Percentiles rank a stretch among this genome's conserved stretches.
phyloP scores from a whole-genome alignment of 1,139 yeast species.

The Blastobotrys niveus region DNA sequence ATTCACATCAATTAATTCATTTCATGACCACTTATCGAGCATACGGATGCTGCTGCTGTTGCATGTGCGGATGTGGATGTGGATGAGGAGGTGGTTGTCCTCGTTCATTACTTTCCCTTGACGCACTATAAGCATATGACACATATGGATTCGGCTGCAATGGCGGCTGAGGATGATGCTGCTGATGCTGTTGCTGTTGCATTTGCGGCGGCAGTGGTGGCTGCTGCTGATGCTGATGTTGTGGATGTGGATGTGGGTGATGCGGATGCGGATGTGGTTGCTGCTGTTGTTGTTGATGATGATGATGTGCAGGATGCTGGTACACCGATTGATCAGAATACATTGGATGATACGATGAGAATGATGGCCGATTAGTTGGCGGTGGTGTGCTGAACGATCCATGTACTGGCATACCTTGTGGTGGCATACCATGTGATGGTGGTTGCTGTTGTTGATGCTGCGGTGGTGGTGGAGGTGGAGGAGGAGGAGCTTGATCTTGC shows the following conservation, averaged over 20 bases:
- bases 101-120: constrained; percentile 26
- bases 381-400: constrained; percentile 11
- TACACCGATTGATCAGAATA: constrained; percentile 1
- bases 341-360: constrained; percentile 9
- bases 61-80: neutral
- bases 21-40: constrained; percentile 2
- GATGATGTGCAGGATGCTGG: constrained; percentile 8
- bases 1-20: neutral
- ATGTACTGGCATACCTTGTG: constrained; percentile 3
- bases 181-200: constrained; percentile 13
- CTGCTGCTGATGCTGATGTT: constrained; percentile 10
- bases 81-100: constrained; percentile 14
- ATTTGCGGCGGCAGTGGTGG: neutral
- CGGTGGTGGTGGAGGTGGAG: constrained; percentile 10
- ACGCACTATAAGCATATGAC: constrained; percentile 20
- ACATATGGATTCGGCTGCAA: constrained; percentile 9
- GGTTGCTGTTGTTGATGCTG: constrained; percentile 10
- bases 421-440: constrained; percentile 11
- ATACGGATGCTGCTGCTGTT: neutral
- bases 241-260: constrained; percentile 7
- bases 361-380: constrained; percentile 7
- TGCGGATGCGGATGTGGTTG: no score
- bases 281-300: constrained; percentile 12
- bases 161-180: constrained; percentile 12
- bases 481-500: constrained; percentile 6